phyloP scores from a whole-genome alignment of 371 early-diverging fungal genomes.

The Mortierella sp. region DNA sequence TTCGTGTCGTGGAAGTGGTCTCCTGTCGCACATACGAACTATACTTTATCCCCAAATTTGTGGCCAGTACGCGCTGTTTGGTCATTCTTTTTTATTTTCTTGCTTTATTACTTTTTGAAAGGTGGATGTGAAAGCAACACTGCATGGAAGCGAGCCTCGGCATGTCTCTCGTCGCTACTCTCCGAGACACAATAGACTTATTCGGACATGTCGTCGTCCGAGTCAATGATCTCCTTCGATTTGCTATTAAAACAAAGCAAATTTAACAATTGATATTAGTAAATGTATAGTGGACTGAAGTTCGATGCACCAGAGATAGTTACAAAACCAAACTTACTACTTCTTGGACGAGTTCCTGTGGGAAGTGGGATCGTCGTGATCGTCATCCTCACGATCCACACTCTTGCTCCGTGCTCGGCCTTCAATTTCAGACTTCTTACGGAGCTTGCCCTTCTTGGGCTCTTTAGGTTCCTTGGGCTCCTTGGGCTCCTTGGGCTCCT shows the following conservation, averaged over 20 bases:
- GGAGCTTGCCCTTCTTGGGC: slow-evolving; percentile 53
- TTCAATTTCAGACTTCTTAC: slow-evolving; percentile 55
- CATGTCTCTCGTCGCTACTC: neutral
- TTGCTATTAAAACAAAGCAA: slow-evolving; percentile 26
- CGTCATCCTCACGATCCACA: slow-evolving; percentile 42
- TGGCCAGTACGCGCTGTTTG: too few relatives aligned
- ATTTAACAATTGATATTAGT: neutral
- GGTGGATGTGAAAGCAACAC: neutral
- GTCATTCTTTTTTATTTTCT: neutral
- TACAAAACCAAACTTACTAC: slow-evolving; percentile 34
- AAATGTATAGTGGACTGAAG: neutral
- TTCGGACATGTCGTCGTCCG: slow-evolving; percentile 53
- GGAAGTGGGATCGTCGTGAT: slow-evolving; percentile 32
- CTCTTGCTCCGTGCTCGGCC: slow-evolving; percentile 49
- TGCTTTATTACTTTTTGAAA: neutral
- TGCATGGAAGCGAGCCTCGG: neutral
- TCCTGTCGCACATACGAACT: neutral
- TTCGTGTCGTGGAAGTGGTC: slow-evolving; percentile 6
- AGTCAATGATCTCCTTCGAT: slow-evolving; percentile 56
- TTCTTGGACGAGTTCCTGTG: slow-evolving; percentile 41
- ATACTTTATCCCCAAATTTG: too few relatives aligned
- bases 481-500: slow-evolving; percentile 42
- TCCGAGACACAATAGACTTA: slow-evolving; percentile 4
- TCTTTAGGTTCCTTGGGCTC: slow-evolving; percentile 52
- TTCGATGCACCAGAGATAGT: neutral